Evolutionary conservation across 352 stramenopile species (phyloP).

Genomic region (Phytophthora idaei): DNA sequence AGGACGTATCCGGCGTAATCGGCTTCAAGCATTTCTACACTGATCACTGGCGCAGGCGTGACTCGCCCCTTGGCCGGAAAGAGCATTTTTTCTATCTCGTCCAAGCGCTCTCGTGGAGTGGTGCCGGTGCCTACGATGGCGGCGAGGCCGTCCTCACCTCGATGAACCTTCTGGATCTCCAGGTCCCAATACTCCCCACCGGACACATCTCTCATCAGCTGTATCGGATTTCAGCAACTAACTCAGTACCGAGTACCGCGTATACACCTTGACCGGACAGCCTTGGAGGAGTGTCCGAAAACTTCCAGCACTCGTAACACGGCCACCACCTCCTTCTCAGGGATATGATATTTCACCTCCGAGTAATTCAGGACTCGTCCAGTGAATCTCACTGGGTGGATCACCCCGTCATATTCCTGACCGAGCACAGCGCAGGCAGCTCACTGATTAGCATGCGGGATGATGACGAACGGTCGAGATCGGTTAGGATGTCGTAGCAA

Average conservation of each 20-base stretch:
- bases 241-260: conserved; percentile 11
- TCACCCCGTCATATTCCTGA: no score
- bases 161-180: conserved; percentile 6
- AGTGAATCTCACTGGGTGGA: no score
- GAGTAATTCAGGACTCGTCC: no score
- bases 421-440: no score
- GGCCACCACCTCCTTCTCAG: conserved; percentile 1
- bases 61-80: conserved; percentile 13
- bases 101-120: conserved; percentile 16
- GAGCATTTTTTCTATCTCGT: conserved; percentile 1
- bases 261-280: background rate
- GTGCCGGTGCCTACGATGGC: background rate
- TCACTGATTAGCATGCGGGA: background rate
- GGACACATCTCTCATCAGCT: background rate
- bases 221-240: conserved; percentile 7
- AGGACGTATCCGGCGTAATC: no score
- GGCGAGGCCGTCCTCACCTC: background rate
- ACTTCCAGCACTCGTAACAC: background rate
- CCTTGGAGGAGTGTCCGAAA: background rate
- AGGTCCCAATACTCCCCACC: conserved; percentile 5
- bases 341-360: no score
- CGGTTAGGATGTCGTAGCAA: background rate
- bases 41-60: background rate
- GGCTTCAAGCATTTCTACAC: conserved; percentile 7
- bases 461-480: background rate